Conservation (phyloP, 208 protist species). For the Lotmaria passim region DNA sequence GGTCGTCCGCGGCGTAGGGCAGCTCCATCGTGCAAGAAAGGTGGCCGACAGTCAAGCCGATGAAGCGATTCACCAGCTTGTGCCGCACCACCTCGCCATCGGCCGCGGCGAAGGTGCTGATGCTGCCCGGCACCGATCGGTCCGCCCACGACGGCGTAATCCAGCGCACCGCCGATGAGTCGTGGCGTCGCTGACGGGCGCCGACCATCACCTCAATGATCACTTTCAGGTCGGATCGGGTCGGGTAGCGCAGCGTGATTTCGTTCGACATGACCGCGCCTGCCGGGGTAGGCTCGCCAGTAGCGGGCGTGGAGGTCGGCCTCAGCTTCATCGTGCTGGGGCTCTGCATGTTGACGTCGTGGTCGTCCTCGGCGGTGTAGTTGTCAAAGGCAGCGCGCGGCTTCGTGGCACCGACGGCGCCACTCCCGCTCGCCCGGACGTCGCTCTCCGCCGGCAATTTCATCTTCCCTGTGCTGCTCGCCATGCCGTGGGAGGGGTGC, state of each 20-base stretch:
- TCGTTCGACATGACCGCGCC: slow-evolving; percentile 26
- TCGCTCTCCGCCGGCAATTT: slow-evolving; percentile 13
- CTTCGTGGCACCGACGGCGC: not conserved
- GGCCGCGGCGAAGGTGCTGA: slow-evolving; percentile 53
- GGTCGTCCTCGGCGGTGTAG: slow-evolving; percentile 15
- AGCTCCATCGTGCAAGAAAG: slow-evolving; percentile 59
- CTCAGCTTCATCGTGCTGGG: slow-evolving; percentile 7
- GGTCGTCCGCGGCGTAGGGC: slow-evolving; percentile 40
- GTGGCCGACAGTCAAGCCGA: slow-evolving; percentile 64
- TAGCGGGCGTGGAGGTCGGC: not conserved
- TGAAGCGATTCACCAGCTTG: slow-evolving; percentile 67
- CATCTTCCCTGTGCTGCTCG: slow-evolving; percentile 31
- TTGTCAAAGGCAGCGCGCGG: slow-evolving; percentile 11
- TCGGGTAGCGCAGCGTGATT: slow-evolving; percentile 61
- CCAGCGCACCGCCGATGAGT: slow-evolving; percentile 68
- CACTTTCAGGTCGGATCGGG: slow-evolving; percentile 52
- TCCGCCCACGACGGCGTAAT: slow-evolving; percentile 47
- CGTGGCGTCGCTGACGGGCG: slow-evolving; percentile 49
- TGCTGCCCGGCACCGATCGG: slow-evolving; percentile 26
- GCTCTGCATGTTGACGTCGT: slow-evolving; percentile 23
- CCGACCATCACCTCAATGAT: slow-evolving; percentile 67
- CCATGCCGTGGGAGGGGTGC: slow-evolving; percentile 3
- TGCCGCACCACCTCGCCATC: slow-evolving; percentile 55
- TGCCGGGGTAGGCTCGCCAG: not conserved
- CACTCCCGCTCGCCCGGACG: not conserved